Base-by-base conservation (phyloP, 352 stramenopile genomes). In the Phytopythium mirpurense region DNA sequence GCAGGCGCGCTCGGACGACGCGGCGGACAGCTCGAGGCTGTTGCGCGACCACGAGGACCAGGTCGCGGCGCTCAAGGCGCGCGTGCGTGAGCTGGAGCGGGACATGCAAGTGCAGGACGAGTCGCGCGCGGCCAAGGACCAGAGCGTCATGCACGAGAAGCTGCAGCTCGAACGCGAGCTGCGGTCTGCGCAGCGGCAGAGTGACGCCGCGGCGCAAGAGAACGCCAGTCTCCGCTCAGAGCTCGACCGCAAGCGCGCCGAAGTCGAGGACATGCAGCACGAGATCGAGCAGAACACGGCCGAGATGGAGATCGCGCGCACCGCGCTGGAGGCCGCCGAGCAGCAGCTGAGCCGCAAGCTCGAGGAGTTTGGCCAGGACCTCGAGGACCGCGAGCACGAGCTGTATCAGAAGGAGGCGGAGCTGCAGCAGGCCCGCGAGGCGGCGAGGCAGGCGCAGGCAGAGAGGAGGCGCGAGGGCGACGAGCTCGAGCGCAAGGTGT, bases 101-200 rank as follows among this genome's bases (percentile, higher is more conserved):
- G 64, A 78, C 42, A 54, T 72, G 15, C 57, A 80, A 58, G 52
- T 72, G 8, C 63, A 54, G 15, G 55, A 78, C 46, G 59, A 85
- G 40, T 65, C 60, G 42, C 58, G 59, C 0, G 41, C 54, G 19
- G 74, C 61, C 34, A 85, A 63, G 29, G 68, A 85, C 18, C 74
- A 85, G 37, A 68, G 63, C 21, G 21, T 57, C 12, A 60, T 82
- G 55, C 74, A 85, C 26, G 74, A 85, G 52, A 77, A 72, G 15
- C 54, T 85, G 31, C 68, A 78, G 44, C 74, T 67, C 40, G 74
- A 83, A 46, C 69, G 74, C 31, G 69, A 83, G 15, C 45, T 68
- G 24, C 74, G 71, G 35, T 60, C 69, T 1, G 31, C 78, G 34
- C 69, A 81, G 55, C 35, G 46, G 11, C 63, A 51, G 19, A 66